Conservation (phyloP, 2,329 filamentous ascomycete genomes). For the Talaromyces sp. region DNA sequence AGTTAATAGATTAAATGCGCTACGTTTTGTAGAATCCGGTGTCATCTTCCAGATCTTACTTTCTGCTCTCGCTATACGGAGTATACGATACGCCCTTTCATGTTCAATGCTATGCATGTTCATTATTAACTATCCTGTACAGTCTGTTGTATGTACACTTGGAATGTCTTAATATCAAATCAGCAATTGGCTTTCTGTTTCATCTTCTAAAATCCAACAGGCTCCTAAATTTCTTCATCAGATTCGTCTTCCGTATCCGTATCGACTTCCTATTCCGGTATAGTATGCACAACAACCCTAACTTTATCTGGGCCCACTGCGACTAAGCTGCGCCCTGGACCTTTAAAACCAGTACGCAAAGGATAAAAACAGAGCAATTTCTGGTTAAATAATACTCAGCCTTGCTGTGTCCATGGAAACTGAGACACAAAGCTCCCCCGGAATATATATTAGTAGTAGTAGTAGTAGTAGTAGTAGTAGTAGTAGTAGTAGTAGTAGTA, state of each 20-base stretch:
- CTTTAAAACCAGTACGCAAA: background rate
- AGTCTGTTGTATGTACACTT: background rate
- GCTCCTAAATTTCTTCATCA: background rate
- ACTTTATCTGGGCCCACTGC: background rate
- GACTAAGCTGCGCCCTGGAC: background rate
- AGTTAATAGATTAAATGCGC: background rate
- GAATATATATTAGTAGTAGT: too few relatives aligned
- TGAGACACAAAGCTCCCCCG: background rate
- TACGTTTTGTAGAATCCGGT: too few relatives aligned
- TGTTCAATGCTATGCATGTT: background rate
- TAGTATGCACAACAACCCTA: background rate
- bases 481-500: too few relatives aligned
- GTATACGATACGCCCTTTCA: background rate
- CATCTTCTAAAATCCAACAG: background rate
- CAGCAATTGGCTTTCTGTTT: background rate
- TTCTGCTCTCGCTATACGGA: background rate
- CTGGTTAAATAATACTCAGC: background rate
- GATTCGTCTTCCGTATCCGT: background rate
- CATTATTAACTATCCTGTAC: background rate
- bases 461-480: too few relatives aligned
- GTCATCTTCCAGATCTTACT: too few relatives aligned
- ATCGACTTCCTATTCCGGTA: background rate
- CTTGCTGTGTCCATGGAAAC: background rate
- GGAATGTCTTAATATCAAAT: background rate
- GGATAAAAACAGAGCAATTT: background rate